These are phyloP conservation scores for Colletotrichum ledebouriae DNA, from an alignment of 2,329 filamentous ascomycete genomes.

Conservation along the genomic window DNA sequence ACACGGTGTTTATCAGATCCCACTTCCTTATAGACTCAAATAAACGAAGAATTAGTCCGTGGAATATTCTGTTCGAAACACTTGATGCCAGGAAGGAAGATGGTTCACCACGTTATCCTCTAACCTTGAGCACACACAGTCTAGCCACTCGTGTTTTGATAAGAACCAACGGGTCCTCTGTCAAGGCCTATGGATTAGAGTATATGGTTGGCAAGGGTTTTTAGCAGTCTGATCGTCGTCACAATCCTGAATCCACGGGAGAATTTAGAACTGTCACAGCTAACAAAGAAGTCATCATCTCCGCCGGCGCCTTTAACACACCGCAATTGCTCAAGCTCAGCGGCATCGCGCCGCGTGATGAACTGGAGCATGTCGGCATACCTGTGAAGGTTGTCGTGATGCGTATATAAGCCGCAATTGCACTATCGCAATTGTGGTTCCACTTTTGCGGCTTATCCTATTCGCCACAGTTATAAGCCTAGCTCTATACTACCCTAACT, in stretches of 20 bases:
- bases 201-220: conserved; percentile 61
- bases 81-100: neutral
- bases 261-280: conserved; percentile 45
- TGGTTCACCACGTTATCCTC: conserved; percentile 48
- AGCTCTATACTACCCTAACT: no score
- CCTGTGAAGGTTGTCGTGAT: conserved; percentile 60
- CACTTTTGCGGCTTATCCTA: no score
- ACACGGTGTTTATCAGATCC: neutral
- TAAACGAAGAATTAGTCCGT: neutral
- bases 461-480: no score
- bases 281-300: conserved; percentile 54
- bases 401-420: no score
- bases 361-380: conserved; percentile 55
- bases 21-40: neutral
- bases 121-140: conserved; percentile 55
- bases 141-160: conserved; percentile 52
- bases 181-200: conserved; percentile 55
- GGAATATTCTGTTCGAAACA: neutral
- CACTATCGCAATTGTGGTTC: no score
- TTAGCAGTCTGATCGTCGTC: conserved; percentile 59
- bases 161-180: conserved; percentile 46
- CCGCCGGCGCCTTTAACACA: conserved; percentile 65
- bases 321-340: conserved; percentile 67
- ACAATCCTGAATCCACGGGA: conserved; percentile 24
- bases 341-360: conserved; percentile 58